These are phyloP conservation scores for Aethionema arabicum DNA, from an alignment of 345 rosid species.

Conservation along the genomic window DNA sequence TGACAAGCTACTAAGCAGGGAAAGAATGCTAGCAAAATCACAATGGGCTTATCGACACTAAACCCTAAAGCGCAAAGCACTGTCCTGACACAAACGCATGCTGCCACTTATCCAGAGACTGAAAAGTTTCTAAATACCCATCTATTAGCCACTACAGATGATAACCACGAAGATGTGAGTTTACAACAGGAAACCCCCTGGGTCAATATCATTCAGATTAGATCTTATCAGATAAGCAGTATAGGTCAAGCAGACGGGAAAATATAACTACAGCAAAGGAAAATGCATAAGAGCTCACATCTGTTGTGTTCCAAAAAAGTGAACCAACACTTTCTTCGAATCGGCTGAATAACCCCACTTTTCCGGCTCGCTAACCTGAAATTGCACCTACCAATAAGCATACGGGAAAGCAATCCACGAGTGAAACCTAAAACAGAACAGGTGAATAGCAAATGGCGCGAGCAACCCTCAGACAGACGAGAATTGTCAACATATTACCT, in stretches of 20 bases:
- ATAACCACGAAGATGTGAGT: background rate
- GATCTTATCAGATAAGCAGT: constrained; percentile 9
- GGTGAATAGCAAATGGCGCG: background rate
- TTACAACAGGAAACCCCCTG: background rate
- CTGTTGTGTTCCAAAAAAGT: constrained; percentile 96
- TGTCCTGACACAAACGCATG: background rate
- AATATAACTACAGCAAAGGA: constrained; percentile 2
- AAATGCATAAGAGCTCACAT: constrained; percentile 58
- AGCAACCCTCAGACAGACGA: background rate
- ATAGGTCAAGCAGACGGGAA: background rate
- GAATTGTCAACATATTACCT: background rate
- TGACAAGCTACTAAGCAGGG: background rate
- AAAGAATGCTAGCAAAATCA: constrained; percentile 4
- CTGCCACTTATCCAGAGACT: constrained; percentile 3
- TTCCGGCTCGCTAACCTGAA: constrained; percentile 91
- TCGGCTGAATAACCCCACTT: constrained; percentile 90
- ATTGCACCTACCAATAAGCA: constrained; percentile 33
- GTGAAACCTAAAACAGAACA: background rate
- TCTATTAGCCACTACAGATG: background rate
- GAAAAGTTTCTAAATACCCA: background rate
- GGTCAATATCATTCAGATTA: background rate
- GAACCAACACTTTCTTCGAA: constrained; percentile 90
- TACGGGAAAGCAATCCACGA: background rate
- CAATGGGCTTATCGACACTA: background rate
- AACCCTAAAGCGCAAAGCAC: background rate